Conservation (phyloP, 2,329 filamentous ascomycete genomes). For the Colletotrichum lini region DNA sequence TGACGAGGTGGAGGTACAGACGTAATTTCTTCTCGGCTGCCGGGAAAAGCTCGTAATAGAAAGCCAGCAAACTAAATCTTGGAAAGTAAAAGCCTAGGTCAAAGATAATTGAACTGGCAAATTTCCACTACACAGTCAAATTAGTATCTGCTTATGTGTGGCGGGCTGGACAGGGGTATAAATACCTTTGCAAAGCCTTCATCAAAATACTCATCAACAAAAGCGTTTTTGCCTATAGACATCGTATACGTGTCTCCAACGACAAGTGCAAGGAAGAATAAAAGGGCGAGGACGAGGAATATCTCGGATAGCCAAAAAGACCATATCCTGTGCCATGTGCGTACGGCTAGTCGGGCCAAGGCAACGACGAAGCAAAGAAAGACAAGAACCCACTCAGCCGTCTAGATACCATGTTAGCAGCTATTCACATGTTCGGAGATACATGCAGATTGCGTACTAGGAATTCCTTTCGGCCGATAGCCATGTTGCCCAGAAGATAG, state of each 20-base stretch:
- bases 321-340: constrained; percentile 4
- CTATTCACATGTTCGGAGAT: background rate
- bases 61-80: constrained; percentile 2
- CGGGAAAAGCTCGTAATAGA: constrained; percentile 7
- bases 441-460: background rate
- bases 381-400: background rate
- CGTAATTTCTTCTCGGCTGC: background rate
- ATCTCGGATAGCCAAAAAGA: constrained; percentile 13
- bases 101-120: constrained; percentile 2
- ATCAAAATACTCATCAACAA: background rate
- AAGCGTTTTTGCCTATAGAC: background rate
- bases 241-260: constrained; percentile 14
- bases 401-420: background rate
- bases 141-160: background rate
- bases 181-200: constrained; percentile 4
- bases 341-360: constrained; percentile 5
- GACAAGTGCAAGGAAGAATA: background rate
- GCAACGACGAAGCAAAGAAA: background rate
- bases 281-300: background rate
- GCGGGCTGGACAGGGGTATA: background rate
- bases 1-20: background rate
- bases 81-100: constrained; percentile 11
- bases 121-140: background rate
- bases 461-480: background rate
- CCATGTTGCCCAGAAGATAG: background rate